A percentile compares a stretch with the other conserved stretches of the same genome.
Conservation (phyloP, 441 rosid species). For the Erodium chrysanthum region DNA sequence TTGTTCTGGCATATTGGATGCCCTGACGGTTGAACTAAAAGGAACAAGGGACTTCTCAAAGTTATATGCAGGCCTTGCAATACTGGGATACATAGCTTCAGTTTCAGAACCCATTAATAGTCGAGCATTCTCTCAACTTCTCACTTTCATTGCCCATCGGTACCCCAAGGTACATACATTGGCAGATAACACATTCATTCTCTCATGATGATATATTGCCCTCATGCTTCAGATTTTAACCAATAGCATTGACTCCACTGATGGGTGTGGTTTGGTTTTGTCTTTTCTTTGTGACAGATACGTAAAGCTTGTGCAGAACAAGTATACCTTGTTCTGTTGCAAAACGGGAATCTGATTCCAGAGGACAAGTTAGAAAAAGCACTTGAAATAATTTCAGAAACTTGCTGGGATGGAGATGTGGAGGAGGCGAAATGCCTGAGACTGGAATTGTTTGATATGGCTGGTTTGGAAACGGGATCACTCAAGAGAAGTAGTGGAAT, state of each 20-base stretch:
- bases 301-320: conserved; percentile 71
- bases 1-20: conserved; percentile 54
- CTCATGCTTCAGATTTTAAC: background rate
- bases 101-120: conserved; percentile 39
- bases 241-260: background rate
- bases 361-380: conserved; percentile 61
- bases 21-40: conserved; percentile 57
- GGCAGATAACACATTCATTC: background rate
- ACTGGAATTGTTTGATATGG: conserved; percentile 41
- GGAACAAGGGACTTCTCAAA: conserved; percentile 66
- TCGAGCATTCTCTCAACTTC: conserved; percentile 57
- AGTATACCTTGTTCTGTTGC: conserved; percentile 63
- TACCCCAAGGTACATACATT: conserved; percentile 54
- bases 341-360: conserved; percentile 43
- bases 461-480: conserved; percentile 40
- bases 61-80: conserved; percentile 56
- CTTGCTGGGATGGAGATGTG: conserved; percentile 74
- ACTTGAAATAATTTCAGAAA: conserved; percentile 48
- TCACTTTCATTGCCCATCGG: conserved; percentile 60
- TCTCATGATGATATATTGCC: conserved; percentile 1
- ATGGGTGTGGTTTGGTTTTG: too few relatives aligned
- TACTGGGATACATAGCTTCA: conserved; percentile 68
- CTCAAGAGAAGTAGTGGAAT: conserved; percentile 21
- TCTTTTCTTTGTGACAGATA: conserved; percentile 36
- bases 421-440: conserved; percentile 41